phyloP scores from a whole-genome alignment of 345 rosid genomes.

The Brassica incana region DNA sequence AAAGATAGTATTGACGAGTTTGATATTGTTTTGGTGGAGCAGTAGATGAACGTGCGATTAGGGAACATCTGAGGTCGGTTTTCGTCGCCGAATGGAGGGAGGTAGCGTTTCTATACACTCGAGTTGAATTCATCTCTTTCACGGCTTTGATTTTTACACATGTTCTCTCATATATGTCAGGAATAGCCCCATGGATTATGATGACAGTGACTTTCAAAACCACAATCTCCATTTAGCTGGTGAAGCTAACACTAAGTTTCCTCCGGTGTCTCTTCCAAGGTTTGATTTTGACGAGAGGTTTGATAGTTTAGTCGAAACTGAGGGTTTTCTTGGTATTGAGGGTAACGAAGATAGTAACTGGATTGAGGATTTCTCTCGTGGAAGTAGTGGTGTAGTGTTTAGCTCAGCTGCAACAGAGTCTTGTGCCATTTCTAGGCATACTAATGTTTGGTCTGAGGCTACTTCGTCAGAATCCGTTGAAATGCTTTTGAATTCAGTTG shows the following conservation, averaged over 20 bases:
- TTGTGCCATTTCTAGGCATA: conserved; percentile 75
- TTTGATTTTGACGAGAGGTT: conserved; percentile 95
- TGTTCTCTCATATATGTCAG: conserved; percentile 40
- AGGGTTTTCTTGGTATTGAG: conserved; percentile 82
- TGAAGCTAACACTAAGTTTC: conserved; percentile 75
- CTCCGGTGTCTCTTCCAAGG: conserved; percentile 78
- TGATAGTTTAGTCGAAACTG: conserved; percentile 72
- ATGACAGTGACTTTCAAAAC: conserved; percentile 95
- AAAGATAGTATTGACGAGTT: conserved; percentile 1
- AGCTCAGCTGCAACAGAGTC: conserved; percentile 77
- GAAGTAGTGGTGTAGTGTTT: conserved; percentile 67
- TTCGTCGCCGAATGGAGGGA: conserved; percentile 77
- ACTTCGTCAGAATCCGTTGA: conserved; percentile 88
- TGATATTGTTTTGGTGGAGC: conserved; percentile 19
- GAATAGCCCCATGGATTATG: conserved; percentile 95
- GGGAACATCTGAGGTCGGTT: conserved; percentile 46
- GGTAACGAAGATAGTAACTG: conserved; percentile 80
- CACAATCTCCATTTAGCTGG: conserved; percentile 89
- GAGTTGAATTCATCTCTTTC: neutral
- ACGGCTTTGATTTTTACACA: neutral
- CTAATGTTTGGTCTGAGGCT: conserved; percentile 98
- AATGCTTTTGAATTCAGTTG: conserved; percentile 93
- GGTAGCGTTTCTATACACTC: conserved; percentile 44
- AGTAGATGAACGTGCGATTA: conserved; percentile 67
- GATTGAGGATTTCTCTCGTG: conserved; percentile 87